phyloP scores from a whole-genome alignment of 257 asterid species.

The Solanum pimpinellifolium region DNA sequence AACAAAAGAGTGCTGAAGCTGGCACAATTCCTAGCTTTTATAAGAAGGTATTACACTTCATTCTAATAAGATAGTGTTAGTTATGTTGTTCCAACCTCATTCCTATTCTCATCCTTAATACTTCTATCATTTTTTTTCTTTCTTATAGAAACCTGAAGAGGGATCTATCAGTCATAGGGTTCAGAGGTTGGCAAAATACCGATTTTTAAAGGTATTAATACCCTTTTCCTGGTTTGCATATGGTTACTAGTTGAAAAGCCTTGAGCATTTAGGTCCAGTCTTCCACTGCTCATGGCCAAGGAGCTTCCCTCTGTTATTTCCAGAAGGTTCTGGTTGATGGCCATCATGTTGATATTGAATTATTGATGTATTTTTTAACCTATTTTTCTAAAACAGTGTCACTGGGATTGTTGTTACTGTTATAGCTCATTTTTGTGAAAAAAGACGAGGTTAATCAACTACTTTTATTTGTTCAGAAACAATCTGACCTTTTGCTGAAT shows the following conservation, averaged over 20 bases:
- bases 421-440: not conserved
- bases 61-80: not conserved
- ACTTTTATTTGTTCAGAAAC: conserved; percentile 51
- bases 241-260: not conserved
- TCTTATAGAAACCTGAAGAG: conserved; percentile 86
- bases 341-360: not conserved
- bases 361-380: not conserved
- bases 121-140: not conserved
- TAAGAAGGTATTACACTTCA: conserved; percentile 45
- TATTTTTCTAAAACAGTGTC: not conserved
- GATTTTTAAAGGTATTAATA: conserved; percentile 74
- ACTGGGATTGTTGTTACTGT: not conserved
- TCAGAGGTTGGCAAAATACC: conserved; percentile 88
- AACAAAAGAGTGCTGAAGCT: conserved; percentile 83
- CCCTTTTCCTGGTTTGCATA: not conserved
- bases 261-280: not conserved
- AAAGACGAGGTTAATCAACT: not conserved
- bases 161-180: conserved; percentile 98
- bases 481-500: conserved; percentile 95
- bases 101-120: not conserved
- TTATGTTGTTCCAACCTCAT: not conserved
- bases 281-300: not conserved
- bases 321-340: not conserved
- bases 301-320: not conserved
- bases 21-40: conserved; percentile 92